Conservation (phyloP, 805 yeast genomes). For the Myxozyma geophila region DNA sequence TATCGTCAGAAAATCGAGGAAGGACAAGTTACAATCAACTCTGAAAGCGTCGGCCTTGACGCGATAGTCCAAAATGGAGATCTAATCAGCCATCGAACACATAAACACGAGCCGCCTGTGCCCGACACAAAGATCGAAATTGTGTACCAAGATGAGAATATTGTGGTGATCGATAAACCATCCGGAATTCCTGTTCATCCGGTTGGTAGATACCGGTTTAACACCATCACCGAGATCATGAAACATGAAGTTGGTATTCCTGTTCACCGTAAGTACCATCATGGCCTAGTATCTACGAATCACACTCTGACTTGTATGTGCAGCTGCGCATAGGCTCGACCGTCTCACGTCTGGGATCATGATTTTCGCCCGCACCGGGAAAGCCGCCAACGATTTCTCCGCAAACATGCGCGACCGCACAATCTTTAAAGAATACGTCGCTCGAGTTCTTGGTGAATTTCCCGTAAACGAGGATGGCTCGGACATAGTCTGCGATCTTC, state of each 20-base stretch:
- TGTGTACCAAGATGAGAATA: constrained; percentile 72
- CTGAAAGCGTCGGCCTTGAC: constrained; percentile 63
- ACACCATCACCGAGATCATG: constrained; percentile 77
- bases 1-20: constrained; percentile 64
- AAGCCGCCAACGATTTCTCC: constrained; percentile 76
- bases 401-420: constrained; percentile 70
- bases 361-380: constrained; percentile 83
- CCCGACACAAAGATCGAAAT: constrained; percentile 60
- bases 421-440: constrained; percentile 81
- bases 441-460: constrained; percentile 85
- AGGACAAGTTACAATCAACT: constrained; percentile 80
- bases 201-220: constrained; percentile 79
- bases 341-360: constrained; percentile 89
- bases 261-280: constrained; percentile 58
- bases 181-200: constrained; percentile 94
- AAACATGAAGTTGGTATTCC: constrained; percentile 67
- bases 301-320: not conserved
- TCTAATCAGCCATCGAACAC: constrained; percentile 73
- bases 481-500: constrained; percentile 63
- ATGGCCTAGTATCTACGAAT: too few relatives aligned
- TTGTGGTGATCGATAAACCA: constrained; percentile 89
- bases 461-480: constrained; percentile 52
- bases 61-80: constrained; percentile 80
- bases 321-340: constrained; percentile 82
- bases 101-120: constrained; percentile 91